Base-by-base conservation (phyloP, 192 early-diverging fungal genomes). In the Chytriomyces confervae region DNA sequence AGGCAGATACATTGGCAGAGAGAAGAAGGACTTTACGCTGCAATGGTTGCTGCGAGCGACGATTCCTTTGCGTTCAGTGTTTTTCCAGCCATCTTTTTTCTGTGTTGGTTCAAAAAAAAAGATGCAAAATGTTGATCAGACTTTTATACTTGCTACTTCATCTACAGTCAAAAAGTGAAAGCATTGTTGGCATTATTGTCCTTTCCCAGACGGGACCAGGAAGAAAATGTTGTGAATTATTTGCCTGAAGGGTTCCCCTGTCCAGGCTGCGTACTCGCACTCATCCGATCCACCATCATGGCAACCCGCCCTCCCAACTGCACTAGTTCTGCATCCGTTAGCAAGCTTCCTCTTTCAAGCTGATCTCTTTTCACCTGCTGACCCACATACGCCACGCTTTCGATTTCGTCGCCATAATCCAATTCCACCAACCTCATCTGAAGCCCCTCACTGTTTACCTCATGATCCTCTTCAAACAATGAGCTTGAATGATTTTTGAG, bases 51-150 rank as follows among this genome's bases (percentile, higher is more conserved):
- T 20, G 9, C 20, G 61, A 74, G 10, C 9, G 50, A 16, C 8
- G 72, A n/a, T 23, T 61, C 60, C 44, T 61, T 74, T 53, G 61
- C 72, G 16, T 50, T 43, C 16, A 74, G 53, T 18, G 53, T 43
- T 74, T 49, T 36, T 44, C 60, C 60, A 36, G 72, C 72, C 61
- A 74, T 74, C 23, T 29, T 72, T 72, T 72, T 72, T 71, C 23
- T 72, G 50, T 72, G 0, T 72, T 63, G 62, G 36, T 9, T 23
- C 20, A 23, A n/a, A 63, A 63, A 23, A 63, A 63, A 23, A 63
- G 62, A 23, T 27, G n/a, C 13, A 2, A n/a, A 57, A 57, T n/a
- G 53, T 18, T 0, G n/a, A n/a, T 18, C 13, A 57, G 53, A 27
- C 24, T 27, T 27, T 27, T 27, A 27, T 27, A 27, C 24, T 27